Conservation (phyloP, 2,329 filamentous ascomycete genomes). For the Thielaviopsis ethacetica region DNA sequence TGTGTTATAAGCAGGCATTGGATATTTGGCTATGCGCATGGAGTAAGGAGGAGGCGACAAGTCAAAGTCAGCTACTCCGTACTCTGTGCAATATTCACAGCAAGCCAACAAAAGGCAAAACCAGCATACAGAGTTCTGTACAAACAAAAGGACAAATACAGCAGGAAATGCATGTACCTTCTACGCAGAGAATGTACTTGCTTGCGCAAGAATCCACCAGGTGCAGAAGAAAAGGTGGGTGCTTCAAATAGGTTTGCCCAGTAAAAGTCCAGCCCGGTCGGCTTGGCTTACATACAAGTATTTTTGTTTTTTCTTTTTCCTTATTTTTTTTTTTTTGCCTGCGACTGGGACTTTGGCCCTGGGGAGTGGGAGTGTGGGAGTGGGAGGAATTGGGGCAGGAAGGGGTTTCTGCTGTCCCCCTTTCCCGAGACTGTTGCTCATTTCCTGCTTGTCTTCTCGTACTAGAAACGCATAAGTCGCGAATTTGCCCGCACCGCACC, state of each 20-base stretch:
- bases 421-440: slow-evolving; percentile 5
- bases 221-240: neutral
- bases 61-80: neutral
- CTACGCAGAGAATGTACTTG: neutral
- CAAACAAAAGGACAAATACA: neutral
- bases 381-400: neutral
- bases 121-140: neutral
- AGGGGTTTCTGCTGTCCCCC: slow-evolving; percentile 9
- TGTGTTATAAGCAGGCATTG: neutral
- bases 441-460: slow-evolving; percentile 8
- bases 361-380: neutral
- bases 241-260: too few species aligned
- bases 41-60: neutral
- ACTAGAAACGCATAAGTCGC: neutral
- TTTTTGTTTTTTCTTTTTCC: too few species aligned
- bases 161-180: neutral
- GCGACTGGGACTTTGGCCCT: neutral
- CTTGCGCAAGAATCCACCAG: too few species aligned
- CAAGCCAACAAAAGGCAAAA: neutral
- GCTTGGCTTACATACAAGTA: neutral
- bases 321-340: neutral
- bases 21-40: neutral
- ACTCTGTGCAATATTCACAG: neutral
- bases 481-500: neutral
- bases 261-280: neutral